A percentile compares a stretch with the other conserved stretches of the same genome.
phyloP scores from a whole-genome alignment of 257 asterid species.

The Solanum neorickii region DNA sequence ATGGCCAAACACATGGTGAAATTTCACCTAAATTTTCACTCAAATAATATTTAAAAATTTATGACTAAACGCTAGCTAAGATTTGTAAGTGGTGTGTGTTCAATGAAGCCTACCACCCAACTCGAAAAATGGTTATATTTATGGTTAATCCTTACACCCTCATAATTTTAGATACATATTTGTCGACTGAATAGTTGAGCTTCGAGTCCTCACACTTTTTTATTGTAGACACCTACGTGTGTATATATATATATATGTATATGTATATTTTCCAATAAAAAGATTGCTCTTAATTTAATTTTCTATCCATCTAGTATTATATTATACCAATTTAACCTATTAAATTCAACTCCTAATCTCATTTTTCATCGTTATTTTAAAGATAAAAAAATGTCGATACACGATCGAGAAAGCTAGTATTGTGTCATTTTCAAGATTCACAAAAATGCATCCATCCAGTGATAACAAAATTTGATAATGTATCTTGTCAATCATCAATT shows the following conservation, averaged over 20 bases:
- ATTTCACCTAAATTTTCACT: too few species aligned
- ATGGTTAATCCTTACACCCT: too few species aligned
- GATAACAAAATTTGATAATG: not conserved
- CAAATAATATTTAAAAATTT: too few species aligned
- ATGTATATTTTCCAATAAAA: not conserved
- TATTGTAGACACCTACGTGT: not conserved
- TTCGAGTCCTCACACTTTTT: too few species aligned
- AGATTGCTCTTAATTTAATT: not conserved
- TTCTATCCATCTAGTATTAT: not conserved
- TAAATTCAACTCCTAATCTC: not conserved
- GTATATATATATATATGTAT: too few species aligned
- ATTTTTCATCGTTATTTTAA: not conserved
- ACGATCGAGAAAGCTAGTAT: not conserved
- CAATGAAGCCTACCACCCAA: not conserved
- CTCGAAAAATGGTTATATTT: too few species aligned
- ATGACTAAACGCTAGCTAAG: too few species aligned
- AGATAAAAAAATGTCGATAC: too few species aligned
- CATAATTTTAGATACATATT: too few species aligned
- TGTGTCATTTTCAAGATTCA: not conserved
- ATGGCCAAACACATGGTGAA: too few species aligned
- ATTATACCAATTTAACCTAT: not conserved
- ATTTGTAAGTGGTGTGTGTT: not conserved
- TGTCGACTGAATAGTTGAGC: too few species aligned
- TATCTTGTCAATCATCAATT: not conserved
- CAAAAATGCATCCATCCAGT: not conserved